A percentile compares a stretch with the other conserved stretches of the same genome.
Evolutionary conservation across 202 grass and related monocot genomes (phyloP).

Genomic region (Setaria italica): DNA sequence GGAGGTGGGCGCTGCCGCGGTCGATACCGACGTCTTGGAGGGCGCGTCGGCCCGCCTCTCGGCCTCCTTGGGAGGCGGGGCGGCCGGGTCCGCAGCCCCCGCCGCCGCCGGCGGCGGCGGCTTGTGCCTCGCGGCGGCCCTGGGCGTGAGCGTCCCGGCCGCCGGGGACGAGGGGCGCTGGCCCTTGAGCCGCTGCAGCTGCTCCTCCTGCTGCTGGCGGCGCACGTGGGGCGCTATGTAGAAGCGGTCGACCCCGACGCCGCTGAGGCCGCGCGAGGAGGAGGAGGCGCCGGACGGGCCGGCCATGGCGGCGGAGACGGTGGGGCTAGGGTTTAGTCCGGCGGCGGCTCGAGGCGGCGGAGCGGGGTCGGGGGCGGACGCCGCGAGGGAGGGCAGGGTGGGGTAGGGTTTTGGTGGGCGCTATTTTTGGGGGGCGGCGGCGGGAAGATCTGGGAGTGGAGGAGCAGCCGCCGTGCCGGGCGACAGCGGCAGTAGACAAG

Average conservation of each 20-base stretch:
- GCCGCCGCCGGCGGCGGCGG: neutral
- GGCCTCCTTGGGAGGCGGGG: neutral
- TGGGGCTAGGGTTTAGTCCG: neutral
- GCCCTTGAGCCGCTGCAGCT: slow-evolving; percentile 41
- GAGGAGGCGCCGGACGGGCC: slow-evolving; percentile 40
- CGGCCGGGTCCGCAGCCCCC: neutral
- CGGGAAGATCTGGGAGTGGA: slow-evolving; percentile 45
- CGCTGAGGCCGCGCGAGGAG: slow-evolving; percentile 41
- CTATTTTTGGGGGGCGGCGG: slow-evolving; percentile 31
- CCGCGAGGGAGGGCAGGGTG: neutral
- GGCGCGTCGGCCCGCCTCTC: slow-evolving; percentile 23
- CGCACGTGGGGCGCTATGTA: slow-evolving; percentile 76
- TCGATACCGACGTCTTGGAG: slow-evolving; percentile 9
- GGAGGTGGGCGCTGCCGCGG: too few species aligned
- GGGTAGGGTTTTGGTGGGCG: slow-evolving; percentile 48
- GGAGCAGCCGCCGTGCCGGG: slow-evolving; percentile 37
- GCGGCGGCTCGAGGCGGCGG: neutral
- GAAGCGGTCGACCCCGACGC: slow-evolving; percentile 61
- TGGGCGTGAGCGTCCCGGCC: slow-evolving; percentile 5
- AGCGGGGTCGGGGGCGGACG: neutral
- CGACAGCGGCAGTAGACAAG: neutral
- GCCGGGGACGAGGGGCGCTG: slow-evolving; percentile 22
- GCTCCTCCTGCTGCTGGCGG: slow-evolving; percentile 64
- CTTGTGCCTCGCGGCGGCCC: slow-evolving; percentile 29
- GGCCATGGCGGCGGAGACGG: slow-evolving; percentile 47